A percentile compares a stretch with the other conserved stretches of the same genome.
Evolutionary conservation across 2,329 filamentous ascomycete genomes (phyloP).

Genomic region (Alternaria solani): DNA sequence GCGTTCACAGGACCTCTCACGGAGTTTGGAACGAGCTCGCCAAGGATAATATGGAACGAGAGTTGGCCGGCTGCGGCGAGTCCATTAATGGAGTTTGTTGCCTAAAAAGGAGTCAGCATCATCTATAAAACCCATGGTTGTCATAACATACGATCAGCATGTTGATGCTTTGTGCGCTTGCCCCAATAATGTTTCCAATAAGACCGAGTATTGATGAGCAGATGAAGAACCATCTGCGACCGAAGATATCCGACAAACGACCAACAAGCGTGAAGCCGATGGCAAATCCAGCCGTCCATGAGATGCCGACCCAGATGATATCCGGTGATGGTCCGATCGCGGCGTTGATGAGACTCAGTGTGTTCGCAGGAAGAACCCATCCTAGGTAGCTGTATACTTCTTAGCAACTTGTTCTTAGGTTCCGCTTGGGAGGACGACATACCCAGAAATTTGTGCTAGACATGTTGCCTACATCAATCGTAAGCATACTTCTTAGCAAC

Average conservation of each 20-base stretch:
- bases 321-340: constrained; percentile 50
- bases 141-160: constrained; percentile 36
- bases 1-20: constrained; percentile 46
- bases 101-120: constrained; percentile 20
- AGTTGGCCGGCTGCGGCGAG: constrained; percentile 51
- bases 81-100: constrained; percentile 47
- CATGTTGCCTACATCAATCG: constrained; percentile 33
- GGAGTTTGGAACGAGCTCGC: constrained; percentile 50
- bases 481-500: not conserved
- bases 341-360: constrained; percentile 46
- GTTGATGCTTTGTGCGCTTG: constrained; percentile 44
- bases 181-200: constrained; percentile 49
- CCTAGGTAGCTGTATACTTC: constrained; percentile 29
- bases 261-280: constrained; percentile 51
- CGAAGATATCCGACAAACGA: constrained; percentile 51
- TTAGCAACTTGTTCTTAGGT: not conserved
- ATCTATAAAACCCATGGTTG: not conserved
- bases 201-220: constrained; percentile 43
- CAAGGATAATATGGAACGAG: constrained; percentile 50
- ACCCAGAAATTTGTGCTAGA: constrained; percentile 41
- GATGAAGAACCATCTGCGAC: constrained; percentile 49
- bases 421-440: not conserved
- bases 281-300: constrained; percentile 46
- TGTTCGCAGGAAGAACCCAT: constrained; percentile 43
- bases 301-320: constrained; percentile 50